Percentiles rank a stretch among this genome's conserved stretches.
Conservation (phyloP, 1,139 yeast genomes). For the Dujonia santamariae region DNA sequence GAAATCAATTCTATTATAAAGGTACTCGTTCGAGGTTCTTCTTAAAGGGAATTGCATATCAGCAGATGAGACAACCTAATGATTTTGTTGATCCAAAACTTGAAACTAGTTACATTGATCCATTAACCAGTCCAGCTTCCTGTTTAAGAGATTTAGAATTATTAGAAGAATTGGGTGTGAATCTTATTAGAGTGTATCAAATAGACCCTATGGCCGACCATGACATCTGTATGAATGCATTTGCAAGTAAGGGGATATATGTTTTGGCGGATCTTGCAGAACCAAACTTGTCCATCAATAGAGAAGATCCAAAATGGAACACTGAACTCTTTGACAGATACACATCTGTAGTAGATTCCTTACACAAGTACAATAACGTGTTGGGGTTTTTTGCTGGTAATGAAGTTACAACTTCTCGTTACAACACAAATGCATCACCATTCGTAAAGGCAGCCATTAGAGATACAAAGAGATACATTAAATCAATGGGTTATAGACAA, state of each 20-base stretch:
- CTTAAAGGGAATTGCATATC: slow-evolving; percentile 60
- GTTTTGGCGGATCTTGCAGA: slow-evolving; percentile 55
- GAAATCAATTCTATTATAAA: slow-evolving; percentile 46
- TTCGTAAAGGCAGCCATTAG: slow-evolving; percentile 62
- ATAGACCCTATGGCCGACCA: slow-evolving; percentile 50
- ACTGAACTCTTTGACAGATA: slow-evolving; percentile 30
- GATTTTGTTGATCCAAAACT: slow-evolving; percentile 19
- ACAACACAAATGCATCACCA: slow-evolving; percentile 52
- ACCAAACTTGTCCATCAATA: slow-evolving; percentile 47
- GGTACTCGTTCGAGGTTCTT: slow-evolving; percentile 48
- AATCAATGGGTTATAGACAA: slow-evolving; percentile 35
- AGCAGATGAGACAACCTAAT: slow-evolving; percentile 38
- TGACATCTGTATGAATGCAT: slow-evolving; percentile 53
- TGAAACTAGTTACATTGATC: slow-evolving; percentile 46
- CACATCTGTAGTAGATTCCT: slow-evolving; percentile 49
- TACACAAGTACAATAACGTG: slow-evolving; percentile 46
- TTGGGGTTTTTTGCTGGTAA: slow-evolving; percentile 63
- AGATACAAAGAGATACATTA: slow-evolving; percentile 51
- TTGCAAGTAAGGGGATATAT: slow-evolving; percentile 53
- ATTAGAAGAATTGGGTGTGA: slow-evolving; percentile 46
- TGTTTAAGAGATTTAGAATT: slow-evolving; percentile 52
- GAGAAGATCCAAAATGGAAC: slow-evolving; percentile 51
- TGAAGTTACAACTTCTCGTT: slow-evolving; percentile 52
- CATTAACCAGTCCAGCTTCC: slow-evolving; percentile 43
- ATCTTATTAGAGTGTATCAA: slow-evolving; percentile 54